Percentiles rank a stretch among this genome's conserved stretches.
These are phyloP conservation scores for Blepharisma japonicum DNA, from an alignment of 73 alveolate genomes.

Conservation along the genomic window DNA sequence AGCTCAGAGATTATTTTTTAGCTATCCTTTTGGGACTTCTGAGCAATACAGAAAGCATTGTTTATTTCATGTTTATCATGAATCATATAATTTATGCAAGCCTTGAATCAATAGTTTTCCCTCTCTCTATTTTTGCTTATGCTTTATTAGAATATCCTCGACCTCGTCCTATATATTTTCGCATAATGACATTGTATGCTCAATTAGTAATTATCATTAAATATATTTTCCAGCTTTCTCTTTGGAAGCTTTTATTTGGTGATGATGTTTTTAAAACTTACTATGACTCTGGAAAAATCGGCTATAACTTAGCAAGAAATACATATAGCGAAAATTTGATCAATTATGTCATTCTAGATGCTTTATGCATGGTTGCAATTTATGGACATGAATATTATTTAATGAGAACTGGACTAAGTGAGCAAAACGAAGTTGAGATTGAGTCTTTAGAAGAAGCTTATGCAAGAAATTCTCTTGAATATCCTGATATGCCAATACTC, in stretches of 20 bases:
- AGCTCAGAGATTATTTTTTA: not conserved
- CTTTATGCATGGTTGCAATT: not conserved
- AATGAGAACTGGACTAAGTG: constrained; percentile 11
- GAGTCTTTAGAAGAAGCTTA: constrained; percentile 30
- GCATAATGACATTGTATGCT: not conserved
- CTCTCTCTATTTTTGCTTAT: constrained; percentile 19
- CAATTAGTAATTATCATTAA: not conserved
- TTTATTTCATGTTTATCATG: not conserved
- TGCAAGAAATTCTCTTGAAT: not conserved
- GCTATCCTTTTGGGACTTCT: not conserved
- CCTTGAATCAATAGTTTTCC: constrained; percentile 29
- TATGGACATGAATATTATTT: constrained; percentile 24
- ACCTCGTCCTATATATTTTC: not conserved
- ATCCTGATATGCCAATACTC: too few relatives aligned
- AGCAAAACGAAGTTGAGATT: constrained; percentile 1
- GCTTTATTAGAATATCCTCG: constrained; percentile 18
- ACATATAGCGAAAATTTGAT: constrained; percentile 18
- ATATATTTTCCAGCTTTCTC: not conserved
- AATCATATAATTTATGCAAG: constrained; percentile 13
- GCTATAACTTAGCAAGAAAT: constrained; percentile 2
- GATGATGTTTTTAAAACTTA: not conserved
- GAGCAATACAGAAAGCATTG: not conserved
- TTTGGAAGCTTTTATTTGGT: constrained; percentile 8
- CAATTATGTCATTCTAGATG: constrained; percentile 15
- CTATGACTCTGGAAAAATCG: constrained; percentile 17